These are phyloP conservation scores for Didymella pomorum DNA, from an alignment of 2,329 filamentous ascomycete genomes.

Conservation along the genomic window DNA sequence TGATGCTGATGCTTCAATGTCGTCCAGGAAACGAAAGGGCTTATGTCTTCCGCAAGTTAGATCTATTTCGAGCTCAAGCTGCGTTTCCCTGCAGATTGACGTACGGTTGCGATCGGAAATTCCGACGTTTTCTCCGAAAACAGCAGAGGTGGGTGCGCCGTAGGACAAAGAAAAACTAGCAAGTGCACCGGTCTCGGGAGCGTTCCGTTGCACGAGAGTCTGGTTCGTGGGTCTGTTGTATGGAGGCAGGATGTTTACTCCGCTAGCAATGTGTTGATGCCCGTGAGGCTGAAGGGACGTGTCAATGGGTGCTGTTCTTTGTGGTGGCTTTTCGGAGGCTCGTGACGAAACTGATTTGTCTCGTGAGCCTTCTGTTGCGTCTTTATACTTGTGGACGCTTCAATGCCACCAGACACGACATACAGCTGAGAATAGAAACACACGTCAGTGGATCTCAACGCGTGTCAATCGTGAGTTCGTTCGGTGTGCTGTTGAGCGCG, in stretches of 20 bases:
- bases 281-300: constrained; percentile 9
- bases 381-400: constrained; percentile 15
- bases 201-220: constrained; percentile 8
- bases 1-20: constrained; percentile 8
- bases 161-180: constrained; percentile 28
- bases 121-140: constrained; percentile 25
- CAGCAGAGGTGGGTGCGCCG: constrained; percentile 24
- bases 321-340: constrained; percentile 3
- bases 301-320: constrained; percentile 1
- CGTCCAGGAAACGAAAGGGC: constrained; percentile 11
- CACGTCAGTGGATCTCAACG: constrained; percentile 17
- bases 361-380: not conserved
- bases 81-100: constrained; percentile 21
- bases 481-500: constrained; percentile 7
- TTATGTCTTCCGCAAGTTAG: constrained; percentile 12
- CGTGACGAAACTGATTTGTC: constrained; percentile 7
- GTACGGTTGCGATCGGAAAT: constrained; percentile 23
- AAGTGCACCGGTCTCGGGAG: constrained; percentile 6
- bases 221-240: not conserved
- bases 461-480: constrained; percentile 13
- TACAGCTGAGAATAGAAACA: constrained; percentile 16
- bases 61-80: constrained; percentile 22
- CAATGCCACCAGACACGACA: constrained; percentile 6
- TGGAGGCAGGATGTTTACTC: not conserved
- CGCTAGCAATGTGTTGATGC: constrained; percentile 7